Base-by-base conservation (phyloP, 202 grass and related monocot species). In the Eragrostis tef region DNA sequence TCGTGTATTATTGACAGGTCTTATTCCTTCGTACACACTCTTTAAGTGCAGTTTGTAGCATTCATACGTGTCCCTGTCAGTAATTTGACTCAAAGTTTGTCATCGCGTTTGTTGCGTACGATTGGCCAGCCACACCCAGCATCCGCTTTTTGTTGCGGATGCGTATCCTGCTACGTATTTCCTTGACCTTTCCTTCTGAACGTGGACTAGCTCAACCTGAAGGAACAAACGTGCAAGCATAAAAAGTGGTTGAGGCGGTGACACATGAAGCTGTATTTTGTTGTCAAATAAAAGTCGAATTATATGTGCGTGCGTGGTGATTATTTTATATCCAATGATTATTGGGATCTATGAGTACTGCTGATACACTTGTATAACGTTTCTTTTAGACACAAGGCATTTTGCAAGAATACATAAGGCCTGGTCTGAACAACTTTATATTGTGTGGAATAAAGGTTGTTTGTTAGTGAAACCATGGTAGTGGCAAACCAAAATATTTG, bases 221-320 rank as follows among this genome's bases (percentile, higher is more conserved):
- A 66, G 24, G 26, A 62, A 19, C 20, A 73, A 73, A 60, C 53
- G 64, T 78, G 73, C 27, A 51, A 61, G 83, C 74, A 53, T 70
- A 63, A 50, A 51, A 54, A 63, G 83, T 79, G 9, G 83, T 79
- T 79, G 67, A 56, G 57, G 31, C 5, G 5, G 66, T 71, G 44
- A n/a, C n/a, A n/a, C n/a, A n/a, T n/a, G n/a, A 48, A 65, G 26
- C 34, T 70, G 41, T 44, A n/a, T 14, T 62, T n/a, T 77, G n/a
- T n/a, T n/a, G 7, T 62, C 7, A n/a, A 61, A 76, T n/a, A 60
- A 75, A 36, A 11, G 68, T 78, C 43, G 44, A 77, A 56, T 49
- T 53, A 63, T 64, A n/a, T 8, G 6, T 54, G 11, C 25, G 24
- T 36, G 15, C 2, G 41, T 9, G 13, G 22, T 3, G 20, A 61